Evolutionary conservation across 2,329 filamentous ascomycete species (phyloP).

Genomic region (Coleophoma crateriformis): DNA sequence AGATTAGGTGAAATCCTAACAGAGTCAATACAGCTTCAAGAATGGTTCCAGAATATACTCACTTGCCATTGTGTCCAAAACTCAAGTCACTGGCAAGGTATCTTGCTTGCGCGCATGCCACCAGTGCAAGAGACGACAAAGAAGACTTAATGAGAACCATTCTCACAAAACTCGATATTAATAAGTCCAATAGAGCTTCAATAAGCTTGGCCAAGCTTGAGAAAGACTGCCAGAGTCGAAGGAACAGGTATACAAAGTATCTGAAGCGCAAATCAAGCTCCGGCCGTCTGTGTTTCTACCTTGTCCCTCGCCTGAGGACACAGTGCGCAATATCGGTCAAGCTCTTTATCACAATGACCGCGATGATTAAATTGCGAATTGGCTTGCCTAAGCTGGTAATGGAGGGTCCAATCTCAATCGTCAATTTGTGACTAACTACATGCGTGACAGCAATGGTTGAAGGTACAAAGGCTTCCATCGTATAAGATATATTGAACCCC

Average conservation of each 20-base stretch:
- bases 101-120: conserved; percentile 21
- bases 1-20: conserved; percentile 24
- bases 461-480: conserved; percentile 32
- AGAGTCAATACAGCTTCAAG: conserved; percentile 4
- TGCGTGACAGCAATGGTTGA: conserved; percentile 37
- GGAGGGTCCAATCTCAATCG: conserved; percentile 43
- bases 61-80: conserved; percentile 40
- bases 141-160: conserved; percentile 16
- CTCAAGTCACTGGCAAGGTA: conserved; percentile 26
- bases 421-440: conserved; percentile 41
- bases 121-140: conserved; percentile 19
- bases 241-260: neutral
- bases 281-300: conserved; percentile 2
- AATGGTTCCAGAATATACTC: conserved; percentile 5
- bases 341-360: conserved; percentile 34
- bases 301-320: conserved; percentile 20
- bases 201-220: neutral
- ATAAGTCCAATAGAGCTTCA: no score
- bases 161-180: neutral
- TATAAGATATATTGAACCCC: neutral
- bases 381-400: conserved; percentile 42
- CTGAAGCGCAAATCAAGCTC: no score
- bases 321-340: conserved; percentile 31
- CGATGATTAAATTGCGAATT: conserved; percentile 42
- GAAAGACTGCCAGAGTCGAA: conserved; percentile 1